Conservation (phyloP, 768 basidiomycete genomes). For the Clathrus columnatus region DNA sequence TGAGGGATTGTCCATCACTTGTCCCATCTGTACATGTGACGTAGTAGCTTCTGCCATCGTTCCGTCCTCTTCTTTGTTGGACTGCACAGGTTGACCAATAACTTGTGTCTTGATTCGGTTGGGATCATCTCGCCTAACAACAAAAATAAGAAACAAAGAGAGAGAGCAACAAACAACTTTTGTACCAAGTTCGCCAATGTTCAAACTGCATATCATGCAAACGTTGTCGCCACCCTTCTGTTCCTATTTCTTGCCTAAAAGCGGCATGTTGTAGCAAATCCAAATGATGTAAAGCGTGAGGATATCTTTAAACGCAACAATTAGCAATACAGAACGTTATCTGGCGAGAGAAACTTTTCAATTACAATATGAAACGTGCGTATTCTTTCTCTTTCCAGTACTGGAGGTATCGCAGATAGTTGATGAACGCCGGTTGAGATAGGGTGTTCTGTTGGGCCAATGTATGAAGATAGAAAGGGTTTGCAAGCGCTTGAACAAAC, state of each 20-base stretch:
- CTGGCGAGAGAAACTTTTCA: constrained; percentile 14
- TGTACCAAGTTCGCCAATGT: constrained; percentile 86
- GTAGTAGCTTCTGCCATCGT: not conserved
- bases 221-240: constrained; percentile 73
- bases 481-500: constrained; percentile 91
- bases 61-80: not conserved
- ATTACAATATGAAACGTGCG: constrained; percentile 85
- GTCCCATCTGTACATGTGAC: not conserved
- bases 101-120: constrained; percentile 1
- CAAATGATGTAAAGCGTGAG: constrained; percentile 80
- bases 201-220: constrained; percentile 83
- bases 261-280: constrained; percentile 72
- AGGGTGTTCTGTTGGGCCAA: constrained; percentile 82
- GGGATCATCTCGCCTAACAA: constrained; percentile 5
- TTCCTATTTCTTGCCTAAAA: constrained; percentile 72
- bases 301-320: constrained; percentile 41
- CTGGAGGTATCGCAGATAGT: constrained; percentile 74
- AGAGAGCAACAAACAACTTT: constrained; percentile 16
- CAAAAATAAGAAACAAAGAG: not conserved
- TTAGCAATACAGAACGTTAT: constrained; percentile 1
- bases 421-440: constrained; percentile 79
- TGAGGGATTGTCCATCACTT: no score
- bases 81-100: not conserved
- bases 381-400: constrained; percentile 93
- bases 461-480: constrained; percentile 86